Evolutionary conservation across 2,329 filamentous ascomycete species (phyloP), one percentile per base, ranked within the genome.

Genomic region (Fusarium armeniacum): DNA sequence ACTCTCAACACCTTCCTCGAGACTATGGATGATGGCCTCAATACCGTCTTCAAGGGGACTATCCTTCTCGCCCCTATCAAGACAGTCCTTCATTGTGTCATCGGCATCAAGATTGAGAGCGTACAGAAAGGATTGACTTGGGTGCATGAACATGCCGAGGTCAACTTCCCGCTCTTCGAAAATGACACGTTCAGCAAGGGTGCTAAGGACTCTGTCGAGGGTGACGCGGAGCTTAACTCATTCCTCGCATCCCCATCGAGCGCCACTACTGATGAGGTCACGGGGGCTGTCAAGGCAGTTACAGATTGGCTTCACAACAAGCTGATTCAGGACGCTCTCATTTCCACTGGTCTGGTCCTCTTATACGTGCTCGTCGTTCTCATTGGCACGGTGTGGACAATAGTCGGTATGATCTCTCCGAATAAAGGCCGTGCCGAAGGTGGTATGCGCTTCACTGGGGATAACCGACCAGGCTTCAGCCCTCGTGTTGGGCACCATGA

Each of bases 121-220:
- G 89, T 99, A 70, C 89, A 98, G 78, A 91, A 92, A 76, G 96
- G 92, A 15, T 85, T 98, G n/a, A 97, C 93, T 1, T 99, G 95
- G 95, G 92, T 97, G 13, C 88, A 92, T 74, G 91, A 98, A 71
- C 84, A 98, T 77, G 93, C 96, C 5, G 88, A 96, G 66, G 86
- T 99, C 73, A 83, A 88, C 63, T 91, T 99, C 73, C 96, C 96
- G 0, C 81, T 87, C 55, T 89, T 98, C 65, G 84, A 88, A 28
- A 91, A 93, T 73, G 87, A 97, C 77, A 92, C 92, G 2, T 97
- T 98, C 81, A 95, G 93, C 62, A 82, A 90, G 55, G 94, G 94
- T 43, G 92, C 94, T 58, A 83, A 88, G 33, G 84, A 86, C 46
- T 87, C 86, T 38, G 81, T 90, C 62, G 78, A 81, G 9, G 87